Percentiles rank a stretch among this genome's conserved stretches.
Evolutionary conservation across 768 basidiomycete species (phyloP).

Genomic region (Baorangia bicolor): DNA sequence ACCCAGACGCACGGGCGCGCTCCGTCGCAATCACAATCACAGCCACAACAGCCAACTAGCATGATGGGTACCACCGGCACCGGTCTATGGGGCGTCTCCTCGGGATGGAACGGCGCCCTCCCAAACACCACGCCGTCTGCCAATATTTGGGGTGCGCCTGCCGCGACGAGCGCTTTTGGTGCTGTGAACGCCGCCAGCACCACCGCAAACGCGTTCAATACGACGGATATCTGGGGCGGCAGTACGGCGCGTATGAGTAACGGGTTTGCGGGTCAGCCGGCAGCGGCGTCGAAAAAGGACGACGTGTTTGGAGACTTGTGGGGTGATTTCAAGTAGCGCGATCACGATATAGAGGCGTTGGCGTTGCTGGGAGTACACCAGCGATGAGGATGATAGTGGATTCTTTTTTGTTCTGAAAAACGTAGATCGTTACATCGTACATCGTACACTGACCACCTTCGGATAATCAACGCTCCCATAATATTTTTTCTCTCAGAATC

Average conservation of each 20-base stretch:
- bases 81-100: conserved; percentile 64
- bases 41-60: conserved; percentile 38
- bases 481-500: not conserved
- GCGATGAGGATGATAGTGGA: not conserved
- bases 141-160: conserved; percentile 37
- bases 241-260: conserved; percentile 37
- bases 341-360: not conserved
- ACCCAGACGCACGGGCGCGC: not conserved
- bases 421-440: not conserved
- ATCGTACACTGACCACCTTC: not conserved
- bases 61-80: conserved; percentile 55
- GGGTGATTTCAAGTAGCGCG: conserved; percentile 70
- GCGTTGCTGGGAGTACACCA: not conserved
- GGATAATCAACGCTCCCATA: not conserved
- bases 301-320: conserved; percentile 83
- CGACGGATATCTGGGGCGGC: conserved; percentile 62
- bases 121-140: conserved; percentile 26
- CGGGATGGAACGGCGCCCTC: conserved; percentile 54
- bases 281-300: conserved; percentile 57
- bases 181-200: too few relatives aligned
- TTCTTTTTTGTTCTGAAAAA: not conserved
- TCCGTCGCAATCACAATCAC: not conserved
- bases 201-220: conserved; percentile 19
- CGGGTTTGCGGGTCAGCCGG: conserved; percentile 29
- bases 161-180: conserved; percentile 8